Evolutionary conservation across 805 yeast species (phyloP).

Genomic region (Babjeviella inositovora): DNA sequence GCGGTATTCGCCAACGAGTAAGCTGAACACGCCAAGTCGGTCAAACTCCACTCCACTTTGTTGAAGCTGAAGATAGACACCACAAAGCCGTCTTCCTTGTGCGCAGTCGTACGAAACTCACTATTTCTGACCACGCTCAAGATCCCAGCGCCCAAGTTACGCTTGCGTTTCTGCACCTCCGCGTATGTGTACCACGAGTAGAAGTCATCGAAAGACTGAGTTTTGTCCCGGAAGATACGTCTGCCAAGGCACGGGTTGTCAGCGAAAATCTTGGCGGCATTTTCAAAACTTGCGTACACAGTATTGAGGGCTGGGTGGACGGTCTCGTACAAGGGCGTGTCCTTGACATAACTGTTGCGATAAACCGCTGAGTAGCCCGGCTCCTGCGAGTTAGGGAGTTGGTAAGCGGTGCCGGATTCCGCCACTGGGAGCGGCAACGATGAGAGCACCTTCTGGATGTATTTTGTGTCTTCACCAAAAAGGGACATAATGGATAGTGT

Average conservation of each 20-base stretch:
- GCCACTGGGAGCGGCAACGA: conserved; percentile 4
- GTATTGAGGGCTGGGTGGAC: conserved; percentile 17
- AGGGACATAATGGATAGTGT: no score
- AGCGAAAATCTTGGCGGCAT: conserved; percentile 8
- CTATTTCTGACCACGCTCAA: conserved; percentile 16
- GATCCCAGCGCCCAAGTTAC: conserved; percentile 39
- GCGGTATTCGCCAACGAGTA: conserved; percentile 40
- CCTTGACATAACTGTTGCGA: conserved; percentile 6
- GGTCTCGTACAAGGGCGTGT: conserved; percentile 6
- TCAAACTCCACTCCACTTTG: conserved; percentile 49
- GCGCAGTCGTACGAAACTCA: conserved; percentile 1
- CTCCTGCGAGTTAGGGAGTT: conserved; percentile 8
- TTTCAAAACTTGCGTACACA: conserved; percentile 12
- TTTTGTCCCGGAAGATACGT: conserved; percentile 8
- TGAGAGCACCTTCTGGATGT: conserved; percentile 4
- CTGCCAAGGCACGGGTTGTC: conserved; percentile 16
- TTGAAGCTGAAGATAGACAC: conserved; percentile 42
- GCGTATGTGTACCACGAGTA: conserved; percentile 27
- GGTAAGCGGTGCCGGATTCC: conserved; percentile 1
- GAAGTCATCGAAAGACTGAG: conserved; percentile 17
- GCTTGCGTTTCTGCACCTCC: conserved; percentile 22
- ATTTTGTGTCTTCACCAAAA: conserved; percentile 1
- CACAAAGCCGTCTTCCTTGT: conserved; percentile 20
- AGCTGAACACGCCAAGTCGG: conserved; percentile 53
- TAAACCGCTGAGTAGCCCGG: conserved; percentile 12